Evolutionary conservation across 2,329 filamentous ascomycete species (phyloP), one percentile per base, ranked within the genome.

Genomic region (Fusarium sp.): DNA sequence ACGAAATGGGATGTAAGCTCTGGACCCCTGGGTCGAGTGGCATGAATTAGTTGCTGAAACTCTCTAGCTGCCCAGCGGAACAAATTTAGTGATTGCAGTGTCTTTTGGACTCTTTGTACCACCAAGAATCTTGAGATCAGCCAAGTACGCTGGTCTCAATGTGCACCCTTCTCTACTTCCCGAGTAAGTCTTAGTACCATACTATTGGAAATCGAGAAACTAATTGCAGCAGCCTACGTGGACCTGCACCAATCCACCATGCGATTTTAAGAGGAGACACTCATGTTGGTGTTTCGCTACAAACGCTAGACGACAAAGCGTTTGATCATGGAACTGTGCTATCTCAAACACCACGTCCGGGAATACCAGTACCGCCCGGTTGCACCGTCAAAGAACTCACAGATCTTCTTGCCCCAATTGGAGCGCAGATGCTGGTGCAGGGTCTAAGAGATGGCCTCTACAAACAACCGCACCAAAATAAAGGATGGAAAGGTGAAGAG

Each of bases 71-170:
- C 90, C 91, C 0, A 75, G 77, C 45, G 76, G 83, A 5, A 89
- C 90, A 71, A 94, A 98, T 78, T 84, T 99, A 62, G 87, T 99
- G 72, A 85, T 98, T 47, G 94, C 94, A 49, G 96, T 98, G 7
- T 98, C 96, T 1, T 99, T 98, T 80, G 96, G 96, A 5, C 86
- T 97, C 10, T 91, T 98, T 66, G 90, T 99, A 2, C 96, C 96
- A 1, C 85, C 87, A 1, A 86, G 93, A 7, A 88, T 98, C 18
- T 83, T 99, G 24, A 82, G 83, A 24, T 82, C 82, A 2, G 88
- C 92, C 25, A 88, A 87, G 73, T 97, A 97, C 80, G 94, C 94
- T 45, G 96, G 96, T 0, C 82, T 99, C 5, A 99, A 99, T 79
- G 86, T 99, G 4, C 96, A 99, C 76, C 96, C 96, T 2, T 98